Base-by-base conservation (phyloP, 2,329 filamentous ascomycete genomes). In the Nothophaeocryptopus gaeumannii region DNA sequence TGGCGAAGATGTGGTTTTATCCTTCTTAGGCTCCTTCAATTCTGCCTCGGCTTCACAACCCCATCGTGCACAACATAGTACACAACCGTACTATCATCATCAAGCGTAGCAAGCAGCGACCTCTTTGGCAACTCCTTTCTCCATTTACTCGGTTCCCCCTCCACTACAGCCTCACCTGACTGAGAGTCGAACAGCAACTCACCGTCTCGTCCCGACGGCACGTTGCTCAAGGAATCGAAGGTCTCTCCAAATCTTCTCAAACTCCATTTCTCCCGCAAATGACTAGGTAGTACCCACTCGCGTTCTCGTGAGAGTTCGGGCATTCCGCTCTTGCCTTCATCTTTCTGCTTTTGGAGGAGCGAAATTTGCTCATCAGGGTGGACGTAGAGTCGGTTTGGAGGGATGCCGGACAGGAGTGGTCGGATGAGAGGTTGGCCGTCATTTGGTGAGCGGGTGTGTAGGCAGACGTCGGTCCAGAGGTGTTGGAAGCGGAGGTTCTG, bases 21-120 rank as follows among this genome's bases (percentile, higher is more conserved):
- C 20, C 20, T 26, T 26, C 20, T 26, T 26, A 7, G 4, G 20
- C 20, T 26, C 20, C 7, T 26, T 78, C 72, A 92, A 67, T 93
- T 93, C 68, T 92, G 88, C 50, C 88, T 78, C 16, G 88, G 88
- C 74, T 92, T 93, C 45, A 92, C 86, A 56, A 91, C 83, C n/a
- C 88, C 88, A 67, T 92, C 87, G 62, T 92, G 88, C 67, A 92
- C 81, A 55, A 91, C 78, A 65, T 93, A 93, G 70, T 92, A 93
- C 35, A 89, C 85, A 13, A 93, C 78, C 0, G 88, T 92, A 57
- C 88, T 91, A 70, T 93, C 88, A 61, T 86, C 82, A 64, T 89
- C 85, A 40, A 89, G 73, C 2, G 85, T 86, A 12, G 85, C 87
- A 44, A 93, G 73, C n/a, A 92, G 65, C 9, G 91, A 67, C 53